Base-by-base conservation (phyloP, 192 early-diverging fungal genomes). In the Backusella sp. region DNA sequence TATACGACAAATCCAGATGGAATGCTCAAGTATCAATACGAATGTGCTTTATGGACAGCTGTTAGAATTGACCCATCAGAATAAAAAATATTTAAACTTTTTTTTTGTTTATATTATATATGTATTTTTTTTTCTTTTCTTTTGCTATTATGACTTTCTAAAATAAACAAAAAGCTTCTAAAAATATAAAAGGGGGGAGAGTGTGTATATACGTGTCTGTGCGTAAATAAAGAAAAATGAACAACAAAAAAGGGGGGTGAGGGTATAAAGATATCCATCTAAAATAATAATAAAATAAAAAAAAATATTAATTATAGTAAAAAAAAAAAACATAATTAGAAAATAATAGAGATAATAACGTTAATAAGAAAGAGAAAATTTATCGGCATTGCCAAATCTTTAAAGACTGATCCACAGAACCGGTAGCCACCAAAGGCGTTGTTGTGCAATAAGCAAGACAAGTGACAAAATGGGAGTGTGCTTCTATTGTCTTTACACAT, bases 391-490 rank as follows among this genome's bases (percentile, higher is more conserved):
- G 88, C 94, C 95, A 96, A 17, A 96, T 81, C 73, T 89, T 91
- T 17, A 94, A 88, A 19, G 84, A 82, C 37, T 90, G 87, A 79
- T 97, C 94, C 36, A 96, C 94, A 36, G 89, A 91, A 4, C 95
- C 96, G 2, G 95, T 96, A 6, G 93, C 96, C 32, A 98, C 91
- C 53, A 94, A 72, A 0, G 92, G 92, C 32, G 82, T 89, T 37
- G 86, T 86, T 14, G 73, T 74, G 62, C 89, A 90, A 81, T 83
- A 92, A 46, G 89, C 91, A 39, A 98, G 84, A 78, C 92, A 93
- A 2, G 95, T 96, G 34, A 96, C 92, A 87, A 98, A 98, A 77
- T 98, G 97, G 15, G 84, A 79, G 44, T 95, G 94, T 1, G 95
- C 96, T 70, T 97, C 94, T 66, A 96, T 71, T 23, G 90, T 92